Evolutionary conservation across 768 basidiomycete species (phyloP), one percentile per base, ranked within the genome.

Genomic region (Kwoniella shandongensis): DNA sequence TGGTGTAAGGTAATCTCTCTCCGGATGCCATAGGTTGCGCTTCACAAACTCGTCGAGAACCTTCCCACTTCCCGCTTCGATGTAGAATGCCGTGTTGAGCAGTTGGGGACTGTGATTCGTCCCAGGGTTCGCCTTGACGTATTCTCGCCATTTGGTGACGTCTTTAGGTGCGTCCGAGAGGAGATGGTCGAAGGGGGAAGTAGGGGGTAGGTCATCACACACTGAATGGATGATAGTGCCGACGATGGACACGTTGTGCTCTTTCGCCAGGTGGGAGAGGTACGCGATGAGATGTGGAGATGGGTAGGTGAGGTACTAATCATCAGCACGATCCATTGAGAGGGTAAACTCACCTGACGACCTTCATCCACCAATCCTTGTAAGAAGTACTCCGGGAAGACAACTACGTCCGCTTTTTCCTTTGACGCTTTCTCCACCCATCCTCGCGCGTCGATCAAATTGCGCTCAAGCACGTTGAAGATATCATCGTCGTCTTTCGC

Each of bases 91-190:
- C 13, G 59, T 59, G 25, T 67, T 67, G 30, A 17, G 30, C 36
- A 61, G 23, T 32, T 45, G 22, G 5, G 52, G 44, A 10, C n/a
- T 36, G 42, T 46, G 30, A 4, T 29, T n/a, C 23, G 30, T 29
- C 5, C 39, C 11, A 25, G 39, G 39, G 68, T 88, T 88, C 71
- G 93, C 92, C 0, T 86, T 85, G 32, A 93, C 81, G 69, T 91
- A 91, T 11, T 25, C 30, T 18, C 26, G 2, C 66, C 90, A 84
- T 2, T 91, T 92, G 0, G 93, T 82, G 52, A 94, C 18, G 20
- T 2, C 17, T 25, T 30, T 4, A 12, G 10, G 35, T 22, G 35
- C 38, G 7, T 8, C n/a, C 4, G 35, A 29, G 23, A 8, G 11
- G 50, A 48, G 38, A 25, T 67, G 61, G 11, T 18, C 51, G 30